These are phyloP conservation scores for Stenocarpella maydis DNA, from an alignment of 2,329 filamentous ascomycete genomes.

Conservation along the genomic window DNA sequence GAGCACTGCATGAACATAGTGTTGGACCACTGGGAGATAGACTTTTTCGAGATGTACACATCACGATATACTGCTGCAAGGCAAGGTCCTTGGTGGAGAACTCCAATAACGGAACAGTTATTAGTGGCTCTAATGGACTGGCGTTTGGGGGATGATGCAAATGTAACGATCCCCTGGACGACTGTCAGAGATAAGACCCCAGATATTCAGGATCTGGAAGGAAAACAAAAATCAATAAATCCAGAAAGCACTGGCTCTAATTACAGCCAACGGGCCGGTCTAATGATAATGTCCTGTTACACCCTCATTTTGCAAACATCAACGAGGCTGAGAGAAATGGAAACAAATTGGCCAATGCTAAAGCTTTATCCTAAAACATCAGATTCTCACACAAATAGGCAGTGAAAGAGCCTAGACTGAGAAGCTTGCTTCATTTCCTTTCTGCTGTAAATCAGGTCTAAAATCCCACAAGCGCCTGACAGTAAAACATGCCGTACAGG, in stretches of 20 bases:
- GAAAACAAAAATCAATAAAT: background rate
- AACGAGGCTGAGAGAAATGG: background rate
- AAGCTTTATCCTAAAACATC: too few species aligned
- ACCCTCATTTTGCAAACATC: background rate
- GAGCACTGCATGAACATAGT: slow-evolving; percentile 29
- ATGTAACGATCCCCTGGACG: background rate
- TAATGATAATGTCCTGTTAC: background rate
- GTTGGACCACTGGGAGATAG: slow-evolving; percentile 11
- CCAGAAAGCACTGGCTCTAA: background rate
- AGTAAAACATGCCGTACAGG: too few species aligned
- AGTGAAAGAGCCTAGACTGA: too few species aligned
- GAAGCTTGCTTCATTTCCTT: too few species aligned
- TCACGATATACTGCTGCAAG: background rate
- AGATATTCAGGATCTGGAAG: background rate
- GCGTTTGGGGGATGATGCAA: background rate
- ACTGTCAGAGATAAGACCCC: background rate
- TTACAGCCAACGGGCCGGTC: too few species aligned
- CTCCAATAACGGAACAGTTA: background rate
- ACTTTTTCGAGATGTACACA: slow-evolving; percentile 5
- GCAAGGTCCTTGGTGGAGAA: background rate
- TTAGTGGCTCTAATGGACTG: background rate
- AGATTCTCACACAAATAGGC: too few species aligned
- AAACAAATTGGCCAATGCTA: too few species aligned
- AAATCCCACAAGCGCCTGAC: too few species aligned
- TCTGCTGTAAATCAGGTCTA: too few species aligned